Percentiles rank a stretch among this genome's conserved stretches.
Conservation (phyloP, 1,284 basidiomycete genomes). For the Pterulicium gracile region DNA sequence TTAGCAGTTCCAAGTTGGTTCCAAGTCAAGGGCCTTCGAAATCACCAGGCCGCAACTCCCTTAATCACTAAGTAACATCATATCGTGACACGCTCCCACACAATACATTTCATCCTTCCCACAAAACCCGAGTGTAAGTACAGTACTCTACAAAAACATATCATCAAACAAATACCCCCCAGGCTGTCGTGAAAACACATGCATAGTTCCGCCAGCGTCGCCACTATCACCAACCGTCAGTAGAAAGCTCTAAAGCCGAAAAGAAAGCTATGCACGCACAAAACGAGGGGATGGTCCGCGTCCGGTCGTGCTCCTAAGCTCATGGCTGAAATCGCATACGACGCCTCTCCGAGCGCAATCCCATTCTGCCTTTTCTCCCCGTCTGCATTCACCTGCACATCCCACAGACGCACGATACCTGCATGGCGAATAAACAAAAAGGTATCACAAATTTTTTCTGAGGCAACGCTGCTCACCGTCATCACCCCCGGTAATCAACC, state of each 20-base stretch:
- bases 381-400: constrained; percentile 14
- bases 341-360: not conserved
- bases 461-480: constrained; percentile 42
- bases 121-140: too few relatives aligned
- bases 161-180: too few relatives aligned
- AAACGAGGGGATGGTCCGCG: not conserved
- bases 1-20: too few relatives aligned
- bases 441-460: constrained; percentile 4
- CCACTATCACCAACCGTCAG: not conserved
- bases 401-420: constrained; percentile 64
- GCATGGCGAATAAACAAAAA: constrained; percentile 7
- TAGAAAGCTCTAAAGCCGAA: not conserved
- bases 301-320: not conserved
- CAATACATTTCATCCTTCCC: too few relatives aligned
- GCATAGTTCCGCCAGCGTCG: not conserved
- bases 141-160: too few relatives aligned
- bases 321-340: not conserved
- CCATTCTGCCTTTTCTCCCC: not conserved
- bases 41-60: too few relatives aligned
- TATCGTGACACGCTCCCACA: too few relatives aligned
- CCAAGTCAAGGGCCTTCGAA: too few relatives aligned
- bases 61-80: too few relatives aligned
- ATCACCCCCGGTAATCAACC: constrained; percentile 49
- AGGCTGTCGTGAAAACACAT: too few relatives aligned
- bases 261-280: not conserved